Percentiles rank a stretch among this genome's conserved stretches.
phyloP scores from a whole-genome alignment of 176 grass and related monocot genomes.

The Ensete glaucum region DNA sequence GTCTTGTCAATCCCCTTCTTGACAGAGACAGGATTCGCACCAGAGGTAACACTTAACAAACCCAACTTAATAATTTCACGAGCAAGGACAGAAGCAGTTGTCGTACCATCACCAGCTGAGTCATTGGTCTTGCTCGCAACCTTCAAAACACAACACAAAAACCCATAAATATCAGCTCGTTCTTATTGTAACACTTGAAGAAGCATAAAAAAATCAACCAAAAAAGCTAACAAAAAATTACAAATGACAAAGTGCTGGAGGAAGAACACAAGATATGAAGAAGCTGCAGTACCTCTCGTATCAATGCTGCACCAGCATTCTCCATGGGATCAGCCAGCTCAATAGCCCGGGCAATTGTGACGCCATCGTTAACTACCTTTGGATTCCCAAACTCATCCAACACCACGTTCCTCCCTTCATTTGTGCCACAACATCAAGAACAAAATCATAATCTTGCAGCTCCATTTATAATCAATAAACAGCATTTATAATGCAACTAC shows the following conservation, averaged over 20 bases:
- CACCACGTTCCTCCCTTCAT: conserved; percentile 12
- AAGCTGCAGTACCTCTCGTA: background rate
- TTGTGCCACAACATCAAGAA: background rate
- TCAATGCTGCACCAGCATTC: conserved; percentile 15
- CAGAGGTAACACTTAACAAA: conserved; percentile 8
- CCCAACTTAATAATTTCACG: conserved; percentile 13
- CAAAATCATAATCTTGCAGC: background rate
- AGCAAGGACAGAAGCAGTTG: conserved; percentile 7
- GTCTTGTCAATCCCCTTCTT: conserved; percentile 12
- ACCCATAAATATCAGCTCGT: background rate
- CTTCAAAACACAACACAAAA: background rate
- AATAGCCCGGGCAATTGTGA: conserved; percentile 11
- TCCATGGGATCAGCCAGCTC: conserved; percentile 13
- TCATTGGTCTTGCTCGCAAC: conserved; percentile 14
- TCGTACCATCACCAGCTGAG: conserved; percentile 5
- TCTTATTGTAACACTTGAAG: background rate
- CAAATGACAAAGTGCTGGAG: background rate
- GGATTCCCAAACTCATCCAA: conserved; percentile 13
- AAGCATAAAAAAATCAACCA: too few relatives aligned
- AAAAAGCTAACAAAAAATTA: background rate
- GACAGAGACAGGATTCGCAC: conserved; percentile 9
- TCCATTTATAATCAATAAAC: background rate
- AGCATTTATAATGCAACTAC: background rate
- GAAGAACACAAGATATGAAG: background rate
- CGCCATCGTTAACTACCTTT: conserved; percentile 10